Percentiles rank a stretch among this genome's conserved stretches.
Evolutionary conservation across 179 eudicot species (phyloP).

Genomic region (Beta lomatogona): DNA sequence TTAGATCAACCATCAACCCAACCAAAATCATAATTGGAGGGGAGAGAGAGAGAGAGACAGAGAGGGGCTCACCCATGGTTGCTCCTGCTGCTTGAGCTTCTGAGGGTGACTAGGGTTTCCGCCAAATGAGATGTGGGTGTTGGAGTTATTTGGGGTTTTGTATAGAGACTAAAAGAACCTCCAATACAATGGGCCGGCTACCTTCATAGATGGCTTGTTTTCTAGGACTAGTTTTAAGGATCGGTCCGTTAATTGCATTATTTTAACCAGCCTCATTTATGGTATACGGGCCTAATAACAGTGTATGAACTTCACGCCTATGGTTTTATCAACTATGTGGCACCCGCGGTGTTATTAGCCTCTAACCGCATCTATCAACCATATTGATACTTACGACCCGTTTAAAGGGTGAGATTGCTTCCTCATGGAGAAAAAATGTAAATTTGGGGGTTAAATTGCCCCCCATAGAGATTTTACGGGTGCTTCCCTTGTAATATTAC

Average conservation of each 20-base stretch:
- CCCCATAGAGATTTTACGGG: no score
- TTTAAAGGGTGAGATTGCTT: no score
- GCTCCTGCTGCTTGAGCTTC: conserved; percentile 6
- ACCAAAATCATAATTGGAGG: accelerated
- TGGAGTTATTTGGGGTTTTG: conserved; percentile 9
- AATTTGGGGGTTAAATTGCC: no score
- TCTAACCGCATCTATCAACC: no score
- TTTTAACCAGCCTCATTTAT: no score
- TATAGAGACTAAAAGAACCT: not conserved
- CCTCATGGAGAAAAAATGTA: no score
- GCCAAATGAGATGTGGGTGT: not conserved
- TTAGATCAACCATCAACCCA: accelerated
- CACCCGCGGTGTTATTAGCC: no score
- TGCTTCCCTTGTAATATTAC: no score
- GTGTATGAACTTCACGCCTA: no score
- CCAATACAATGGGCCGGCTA: not conserved
- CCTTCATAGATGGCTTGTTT: accelerated
- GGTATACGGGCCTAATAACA: no score
- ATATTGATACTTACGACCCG: no score
- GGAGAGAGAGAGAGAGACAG: accelerated
- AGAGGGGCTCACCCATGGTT: conserved; percentile 31
- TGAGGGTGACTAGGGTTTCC: conserved; percentile 19
- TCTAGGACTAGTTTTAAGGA: accelerated
- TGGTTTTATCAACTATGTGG: no score
- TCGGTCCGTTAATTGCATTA: accelerated